phyloP scores from a whole-genome alignment of 257 asterid species.

The Haberlea rhodopensis region DNA sequence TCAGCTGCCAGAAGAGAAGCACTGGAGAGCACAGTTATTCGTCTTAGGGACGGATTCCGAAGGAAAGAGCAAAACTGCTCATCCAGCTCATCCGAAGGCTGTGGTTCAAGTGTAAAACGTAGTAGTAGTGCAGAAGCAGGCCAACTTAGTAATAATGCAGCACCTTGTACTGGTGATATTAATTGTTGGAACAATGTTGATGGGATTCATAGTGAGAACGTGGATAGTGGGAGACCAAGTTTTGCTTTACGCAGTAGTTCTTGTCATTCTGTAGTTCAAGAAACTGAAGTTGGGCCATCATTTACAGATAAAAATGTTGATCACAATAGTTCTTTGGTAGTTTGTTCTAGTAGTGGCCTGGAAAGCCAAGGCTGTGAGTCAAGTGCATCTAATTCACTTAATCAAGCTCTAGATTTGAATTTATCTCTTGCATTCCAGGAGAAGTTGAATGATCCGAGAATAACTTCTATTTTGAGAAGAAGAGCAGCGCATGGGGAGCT shows the following conservation, averaged over 20 bases:
- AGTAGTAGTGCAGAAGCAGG: constrained; percentile 99
- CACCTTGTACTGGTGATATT: constrained; percentile 67
- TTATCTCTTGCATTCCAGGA: constrained; percentile 92
- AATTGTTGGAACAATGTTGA: constrained; percentile 80
- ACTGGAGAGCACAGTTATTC: constrained; percentile 89
- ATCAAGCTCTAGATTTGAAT: constrained; percentile 81
- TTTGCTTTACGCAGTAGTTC: constrained; percentile 78
- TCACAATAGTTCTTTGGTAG: constrained; percentile 61
- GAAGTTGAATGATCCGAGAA: constrained; percentile 84
- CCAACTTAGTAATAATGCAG: constrained; percentile 65
- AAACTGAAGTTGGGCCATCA: constrained; percentile 87
- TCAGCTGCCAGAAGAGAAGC: constrained; percentile 98
- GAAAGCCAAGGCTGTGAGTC: constrained; percentile 96
- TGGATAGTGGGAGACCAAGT: constrained; percentile 97
- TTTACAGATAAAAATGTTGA: constrained; percentile 67
- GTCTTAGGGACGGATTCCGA: constrained; percentile 93
- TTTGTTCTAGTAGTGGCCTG: constrained; percentile 89
- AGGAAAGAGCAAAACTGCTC: constrained; percentile 85
- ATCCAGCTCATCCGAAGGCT: constrained; percentile 94
- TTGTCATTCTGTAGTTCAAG: constrained; percentile 84
- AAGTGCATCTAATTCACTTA: constrained; percentile 76
- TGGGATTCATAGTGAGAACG: constrained; percentile 80
- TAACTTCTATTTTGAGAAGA: constrained; percentile 79
- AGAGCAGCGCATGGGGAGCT: constrained; percentile 75
- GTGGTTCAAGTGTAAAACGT: constrained; percentile 96